Conservation (phyloP, 257 asterid species). For the Plantago ovata region DNA sequence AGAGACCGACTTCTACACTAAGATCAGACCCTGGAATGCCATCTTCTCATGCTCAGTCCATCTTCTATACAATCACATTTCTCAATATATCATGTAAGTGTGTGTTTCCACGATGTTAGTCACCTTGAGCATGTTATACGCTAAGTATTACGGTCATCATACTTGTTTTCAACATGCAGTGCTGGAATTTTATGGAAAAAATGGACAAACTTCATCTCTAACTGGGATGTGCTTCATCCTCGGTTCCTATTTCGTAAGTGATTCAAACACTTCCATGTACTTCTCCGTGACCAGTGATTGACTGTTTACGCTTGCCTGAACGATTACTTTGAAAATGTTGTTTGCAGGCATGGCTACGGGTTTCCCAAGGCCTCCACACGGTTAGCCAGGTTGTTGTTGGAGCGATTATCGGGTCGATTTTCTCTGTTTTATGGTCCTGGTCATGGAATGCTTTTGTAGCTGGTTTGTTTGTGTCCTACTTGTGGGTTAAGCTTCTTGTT, state of each 20-base stretch:
- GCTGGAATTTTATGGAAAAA: conserved; percentile 50
- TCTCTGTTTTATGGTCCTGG: conserved; percentile 63
- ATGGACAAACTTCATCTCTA: conserved; percentile 38
- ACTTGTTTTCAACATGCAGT: conserved; percentile 40
- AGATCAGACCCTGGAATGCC: conserved; percentile 96
- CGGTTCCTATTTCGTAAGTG: conserved; percentile 72
- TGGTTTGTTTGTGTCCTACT: conserved; percentile 30
- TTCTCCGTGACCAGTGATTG: too few species aligned
- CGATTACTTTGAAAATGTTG: background rate
- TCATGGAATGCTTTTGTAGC: conserved; percentile 47
- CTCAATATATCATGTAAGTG: conserved; percentile 48
- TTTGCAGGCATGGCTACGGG: conserved; percentile 85
- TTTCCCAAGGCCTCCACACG: conserved; percentile 64
- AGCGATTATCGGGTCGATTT: conserved; percentile 45
- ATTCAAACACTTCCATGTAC: background rate
- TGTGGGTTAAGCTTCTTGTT: conserved; percentile 45
- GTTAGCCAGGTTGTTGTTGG: conserved; percentile 70
- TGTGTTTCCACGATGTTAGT: too few species aligned
- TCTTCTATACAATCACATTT: conserved; percentile 42
- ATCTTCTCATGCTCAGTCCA: conserved; percentile 78
- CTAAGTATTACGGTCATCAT: background rate
- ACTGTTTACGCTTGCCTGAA: too few species aligned
- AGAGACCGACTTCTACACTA: conserved; percentile 56
- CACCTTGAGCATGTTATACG: too few species aligned
- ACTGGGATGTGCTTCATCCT: conserved; percentile 32